Evolutionary conservation across 176 grass and related monocot species (phyloP).

Genomic region (Zea luxurians): DNA sequence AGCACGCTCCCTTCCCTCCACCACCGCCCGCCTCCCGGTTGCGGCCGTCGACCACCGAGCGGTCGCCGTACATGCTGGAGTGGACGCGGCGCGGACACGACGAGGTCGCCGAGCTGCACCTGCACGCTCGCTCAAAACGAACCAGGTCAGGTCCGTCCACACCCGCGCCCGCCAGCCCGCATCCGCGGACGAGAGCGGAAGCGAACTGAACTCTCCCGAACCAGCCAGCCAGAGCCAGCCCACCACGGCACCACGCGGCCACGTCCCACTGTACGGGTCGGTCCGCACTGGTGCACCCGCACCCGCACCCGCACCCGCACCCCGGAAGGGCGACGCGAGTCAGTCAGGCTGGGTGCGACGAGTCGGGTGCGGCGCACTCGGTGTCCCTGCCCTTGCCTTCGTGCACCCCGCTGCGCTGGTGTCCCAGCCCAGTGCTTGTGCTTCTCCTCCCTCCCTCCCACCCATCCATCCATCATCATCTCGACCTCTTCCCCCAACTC

Average conservation of each 20-base stretch:
- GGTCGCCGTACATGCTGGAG: too few relatives aligned
- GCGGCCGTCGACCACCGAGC: too few relatives aligned
- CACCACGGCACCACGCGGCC: not conserved
- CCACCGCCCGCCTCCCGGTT: too few relatives aligned
- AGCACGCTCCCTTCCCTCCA: too few relatives aligned
- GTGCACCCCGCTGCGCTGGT: not conserved
- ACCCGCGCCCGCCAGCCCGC: too few relatives aligned
- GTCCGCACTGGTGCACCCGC: not conserved
- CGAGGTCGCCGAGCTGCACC: too few relatives aligned
- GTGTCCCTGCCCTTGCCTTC: not conserved
- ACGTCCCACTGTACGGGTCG: not conserved
- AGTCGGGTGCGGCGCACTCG: not conserved
- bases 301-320: not conserved
- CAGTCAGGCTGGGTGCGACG: not conserved
- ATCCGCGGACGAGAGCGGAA: too few relatives aligned
- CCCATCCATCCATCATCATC: not conserved
- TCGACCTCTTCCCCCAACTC: constrained; percentile 1
- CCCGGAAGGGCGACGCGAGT: not conserved
- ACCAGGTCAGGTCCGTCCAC: too few relatives aligned
- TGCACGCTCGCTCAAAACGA: too few relatives aligned
- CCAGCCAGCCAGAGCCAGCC: not conserved
- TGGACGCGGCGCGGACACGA: too few relatives aligned
- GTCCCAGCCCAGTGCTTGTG: not conserved
- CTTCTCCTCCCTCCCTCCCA: not conserved
- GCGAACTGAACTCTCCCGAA: too few relatives aligned